A percentile compares a stretch with the other conserved stretches of the same genome.
Evolutionary conservation across 2,329 filamentous ascomycete species (phyloP).

Genomic region (Ceratocystis harringtonii): DNA sequence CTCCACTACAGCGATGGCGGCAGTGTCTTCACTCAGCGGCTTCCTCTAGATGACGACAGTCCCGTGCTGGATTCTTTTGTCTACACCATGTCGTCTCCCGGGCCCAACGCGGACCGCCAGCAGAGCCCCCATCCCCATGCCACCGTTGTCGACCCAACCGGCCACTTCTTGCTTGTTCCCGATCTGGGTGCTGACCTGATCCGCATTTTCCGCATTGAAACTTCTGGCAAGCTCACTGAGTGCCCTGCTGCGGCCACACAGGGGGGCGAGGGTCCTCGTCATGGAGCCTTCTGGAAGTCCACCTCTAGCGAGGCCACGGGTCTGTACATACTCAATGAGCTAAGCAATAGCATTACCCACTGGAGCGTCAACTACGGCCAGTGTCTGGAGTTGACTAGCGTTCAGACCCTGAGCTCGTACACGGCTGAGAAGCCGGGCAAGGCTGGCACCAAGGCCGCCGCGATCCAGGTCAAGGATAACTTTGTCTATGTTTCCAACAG

Average conservation of each 20-base stretch:
- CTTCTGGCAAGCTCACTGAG: slow-evolving; percentile 31
- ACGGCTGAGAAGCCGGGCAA: slow-evolving; percentile 29
- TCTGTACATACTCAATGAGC: slow-evolving; percentile 33
- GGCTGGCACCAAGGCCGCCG: slow-evolving; percentile 36
- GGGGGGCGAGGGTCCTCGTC: slow-evolving; percentile 37
- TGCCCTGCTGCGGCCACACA: slow-evolving; percentile 30
- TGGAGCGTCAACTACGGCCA: slow-evolving; percentile 35
- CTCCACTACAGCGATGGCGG: slow-evolving; percentile 26
- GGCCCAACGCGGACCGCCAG: slow-evolving; percentile 34
- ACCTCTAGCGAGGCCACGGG: background rate
- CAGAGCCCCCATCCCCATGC: slow-evolving; percentile 41
- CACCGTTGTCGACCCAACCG: slow-evolving; percentile 34
- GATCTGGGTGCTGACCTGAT: slow-evolving; percentile 41
- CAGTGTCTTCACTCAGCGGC: slow-evolving; percentile 30
- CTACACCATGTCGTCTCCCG: slow-evolving; percentile 30
- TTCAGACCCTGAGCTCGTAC: slow-evolving; percentile 34
- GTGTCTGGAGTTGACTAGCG: slow-evolving; percentile 33
- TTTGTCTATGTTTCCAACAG: slow-evolving; percentile 49
- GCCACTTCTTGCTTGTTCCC: slow-evolving; percentile 34
- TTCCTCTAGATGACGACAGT: slow-evolving; percentile 24
- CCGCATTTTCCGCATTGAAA: slow-evolving; percentile 37
- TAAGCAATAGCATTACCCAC: slow-evolving; percentile 34
- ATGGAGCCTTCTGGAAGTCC: slow-evolving; percentile 34
- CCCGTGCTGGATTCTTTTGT: slow-evolving; percentile 26
- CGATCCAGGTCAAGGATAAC: slow-evolving; percentile 37